These are phyloP conservation scores for Phytophthora podocarpi DNA, from an alignment of 352 stramenopile species.

Conservation along the genomic window DNA sequence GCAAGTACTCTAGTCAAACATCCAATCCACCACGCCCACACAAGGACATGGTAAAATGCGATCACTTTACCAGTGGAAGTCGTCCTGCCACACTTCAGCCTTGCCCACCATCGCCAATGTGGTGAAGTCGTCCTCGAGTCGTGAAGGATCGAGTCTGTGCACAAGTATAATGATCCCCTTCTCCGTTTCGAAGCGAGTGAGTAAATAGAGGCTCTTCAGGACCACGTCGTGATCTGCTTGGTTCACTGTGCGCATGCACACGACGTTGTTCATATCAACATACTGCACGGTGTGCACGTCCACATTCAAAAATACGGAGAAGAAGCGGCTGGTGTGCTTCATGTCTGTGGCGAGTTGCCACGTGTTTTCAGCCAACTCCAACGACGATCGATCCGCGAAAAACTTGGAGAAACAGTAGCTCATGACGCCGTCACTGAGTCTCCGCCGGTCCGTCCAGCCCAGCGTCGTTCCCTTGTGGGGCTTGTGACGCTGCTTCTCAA, in stretches of 20 bases:
- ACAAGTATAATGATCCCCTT: slow-evolving; percentile 44
- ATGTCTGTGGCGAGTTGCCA: slow-evolving; percentile 40
- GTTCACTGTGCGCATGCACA: slow-evolving; percentile 48
- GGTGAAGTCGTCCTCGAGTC: slow-evolving; percentile 45
- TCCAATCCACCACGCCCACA: no score
- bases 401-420: slow-evolving; percentile 52
- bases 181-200: slow-evolving; percentile 56
- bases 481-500: slow-evolving; percentile 41
- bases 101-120: slow-evolving; percentile 44
- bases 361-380: slow-evolving; percentile 33
- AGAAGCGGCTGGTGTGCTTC: slow-evolving; percentile 34
- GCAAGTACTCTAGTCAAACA: background rate
- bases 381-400: slow-evolving; percentile 33
- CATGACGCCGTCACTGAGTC: slow-evolving; percentile 31
- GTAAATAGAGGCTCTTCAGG: slow-evolving; percentile 47
- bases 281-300: slow-evolving; percentile 43
- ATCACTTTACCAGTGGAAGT: slow-evolving; percentile 41
- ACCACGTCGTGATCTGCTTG: slow-evolving; percentile 47
- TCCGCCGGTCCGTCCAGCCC: slow-evolving; percentile 48
- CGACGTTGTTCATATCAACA: slow-evolving; percentile 48
- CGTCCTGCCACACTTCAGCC: slow-evolving; percentile 47
- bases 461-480: slow-evolving; percentile 38
- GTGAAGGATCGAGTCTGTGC: slow-evolving; percentile 40
- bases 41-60: background rate
- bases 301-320: slow-evolving; percentile 52